Conservation (phyloP, 345 rosid species). For the Excoecaria agallocha region DNA sequence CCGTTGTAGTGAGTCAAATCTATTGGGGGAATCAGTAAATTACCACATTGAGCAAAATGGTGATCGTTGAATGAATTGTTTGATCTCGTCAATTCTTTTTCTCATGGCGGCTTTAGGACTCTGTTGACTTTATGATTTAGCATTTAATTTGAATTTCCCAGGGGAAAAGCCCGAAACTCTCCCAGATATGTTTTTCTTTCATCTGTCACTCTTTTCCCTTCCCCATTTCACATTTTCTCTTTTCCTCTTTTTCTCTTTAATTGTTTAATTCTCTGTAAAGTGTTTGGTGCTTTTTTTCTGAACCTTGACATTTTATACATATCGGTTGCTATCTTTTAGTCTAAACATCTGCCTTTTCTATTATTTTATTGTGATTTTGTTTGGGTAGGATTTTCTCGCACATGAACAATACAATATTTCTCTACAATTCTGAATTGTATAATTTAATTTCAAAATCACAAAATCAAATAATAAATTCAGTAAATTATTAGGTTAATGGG, state of each 20-base stretch:
- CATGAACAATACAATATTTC: neutral
- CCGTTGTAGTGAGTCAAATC: no score
- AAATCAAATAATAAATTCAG: neutral
- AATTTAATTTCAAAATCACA: neutral
- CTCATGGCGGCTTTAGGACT: neutral
- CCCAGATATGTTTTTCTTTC: neutral
- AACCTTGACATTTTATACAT: neutral
- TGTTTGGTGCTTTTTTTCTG: neutral
- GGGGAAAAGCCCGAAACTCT: neutral
- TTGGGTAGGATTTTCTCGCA: neutral
- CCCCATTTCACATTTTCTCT: neutral
- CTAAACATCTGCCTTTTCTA: neutral
- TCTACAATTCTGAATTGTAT: neutral
- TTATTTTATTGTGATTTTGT: neutral
- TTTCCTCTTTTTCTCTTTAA: neutral
- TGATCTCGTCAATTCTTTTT: neutral
- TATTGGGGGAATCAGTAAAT: no score
- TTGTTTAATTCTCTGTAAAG: neutral
- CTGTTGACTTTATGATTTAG: neutral
- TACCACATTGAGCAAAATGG: no score
- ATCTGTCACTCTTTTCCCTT: neutral
- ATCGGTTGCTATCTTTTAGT: neutral
- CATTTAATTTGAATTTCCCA: neutral
- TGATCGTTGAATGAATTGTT: neutral
- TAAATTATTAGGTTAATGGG: neutral